Percentiles rank a stretch among this genome's conserved stretches.
Evolutionary conservation across 2,329 filamentous ascomycete species (phyloP).

Genomic region (Emydomyces testavorans): DNA sequence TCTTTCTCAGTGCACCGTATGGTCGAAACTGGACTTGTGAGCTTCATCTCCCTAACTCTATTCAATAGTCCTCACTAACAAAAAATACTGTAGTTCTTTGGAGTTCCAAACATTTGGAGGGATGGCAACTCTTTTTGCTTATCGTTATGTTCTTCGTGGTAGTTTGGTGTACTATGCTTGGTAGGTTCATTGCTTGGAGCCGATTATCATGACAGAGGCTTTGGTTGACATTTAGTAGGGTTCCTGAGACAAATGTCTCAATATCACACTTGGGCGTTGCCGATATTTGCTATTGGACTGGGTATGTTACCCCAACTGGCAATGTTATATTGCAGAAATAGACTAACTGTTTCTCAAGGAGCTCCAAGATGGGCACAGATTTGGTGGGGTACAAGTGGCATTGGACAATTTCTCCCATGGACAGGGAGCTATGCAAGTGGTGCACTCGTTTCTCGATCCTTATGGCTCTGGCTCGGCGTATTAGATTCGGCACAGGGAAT

Average conservation of each 20-base stretch:
- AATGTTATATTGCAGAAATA: not conserved
- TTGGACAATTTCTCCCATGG: slow-evolving; percentile 54
- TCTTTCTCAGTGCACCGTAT: slow-evolving; percentile 54
- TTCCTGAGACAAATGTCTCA: slow-evolving; percentile 46
- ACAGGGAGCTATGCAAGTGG: slow-evolving; percentile 44
- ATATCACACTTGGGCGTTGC: slow-evolving; percentile 54
- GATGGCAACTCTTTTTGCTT: slow-evolving; percentile 48
- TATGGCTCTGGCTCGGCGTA: slow-evolving; percentile 58
- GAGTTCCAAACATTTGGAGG: slow-evolving; percentile 44
- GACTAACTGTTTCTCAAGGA: slow-evolving; percentile 19
- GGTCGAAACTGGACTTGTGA: slow-evolving; percentile 54
- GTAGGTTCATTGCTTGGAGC: slow-evolving; percentile 8
- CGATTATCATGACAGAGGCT: not conserved
- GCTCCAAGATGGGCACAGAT: slow-evolving; percentile 58
- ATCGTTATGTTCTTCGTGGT: slow-evolving; percentile 39
- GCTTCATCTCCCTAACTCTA: slow-evolving; percentile 9
- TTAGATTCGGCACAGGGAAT: slow-evolving; percentile 55
- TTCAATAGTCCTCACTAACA: not conserved
- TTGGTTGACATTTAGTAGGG: slow-evolving; percentile 28
- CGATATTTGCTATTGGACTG: slow-evolving; percentile 55
- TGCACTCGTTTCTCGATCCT: slow-evolving; percentile 45
- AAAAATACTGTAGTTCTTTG: slow-evolving; percentile 40
- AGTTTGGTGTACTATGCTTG: slow-evolving; percentile 42
- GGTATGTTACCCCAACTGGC: slow-evolving; percentile 21
- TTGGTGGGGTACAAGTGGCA: slow-evolving; percentile 51